phyloP scores from a whole-genome alignment of 352 stramenopile species.

The Aphanomyces invadans region DNA sequence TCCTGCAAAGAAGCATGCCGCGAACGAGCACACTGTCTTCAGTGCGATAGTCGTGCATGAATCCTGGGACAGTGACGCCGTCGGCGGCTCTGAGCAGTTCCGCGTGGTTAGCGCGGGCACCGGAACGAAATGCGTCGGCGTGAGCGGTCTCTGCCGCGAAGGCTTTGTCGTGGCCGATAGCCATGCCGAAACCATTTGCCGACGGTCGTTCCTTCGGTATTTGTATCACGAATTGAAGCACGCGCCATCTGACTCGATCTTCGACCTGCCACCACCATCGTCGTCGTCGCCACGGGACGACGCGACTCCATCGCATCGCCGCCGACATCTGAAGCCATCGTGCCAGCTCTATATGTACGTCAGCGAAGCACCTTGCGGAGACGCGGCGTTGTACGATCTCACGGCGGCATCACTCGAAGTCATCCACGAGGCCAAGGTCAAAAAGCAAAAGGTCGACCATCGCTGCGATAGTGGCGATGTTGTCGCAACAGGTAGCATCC shows the following conservation, averaged over 20 bases:
- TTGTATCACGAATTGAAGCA: conserved; percentile 73
- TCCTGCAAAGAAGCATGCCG: conserved; percentile 49
- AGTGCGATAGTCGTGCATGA: conserved; percentile 43
- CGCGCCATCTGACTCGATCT: conserved; percentile 37
- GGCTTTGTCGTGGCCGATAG: conserved; percentile 87
- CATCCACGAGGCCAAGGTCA: conserved; percentile 30
- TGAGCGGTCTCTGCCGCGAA: conserved; percentile 48
- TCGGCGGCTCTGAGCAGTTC: conserved; percentile 20
- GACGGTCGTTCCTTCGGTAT: conserved; percentile 76
- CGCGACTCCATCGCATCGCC: conserved; percentile 1
- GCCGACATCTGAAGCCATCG: conserved; percentile 43
- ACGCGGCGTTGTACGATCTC: conserved; percentile 89
- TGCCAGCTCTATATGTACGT: conserved; percentile 87
- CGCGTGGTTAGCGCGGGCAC: conserved; percentile 49
- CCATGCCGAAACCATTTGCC: conserved; percentile 88
- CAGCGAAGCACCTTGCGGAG: conserved; percentile 89
- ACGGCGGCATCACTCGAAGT: conserved; percentile 57
- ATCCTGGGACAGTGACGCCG: neutral
- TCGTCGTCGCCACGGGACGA: neutral
- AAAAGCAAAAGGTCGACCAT: conserved; percentile 32
- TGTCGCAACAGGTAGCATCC: neutral
- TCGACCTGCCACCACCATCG: conserved; percentile 25
- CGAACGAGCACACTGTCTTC: conserved; percentile 54
- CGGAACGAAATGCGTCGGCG: conserved; percentile 75
- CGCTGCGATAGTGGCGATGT: neutral